Evolutionary conservation across 1,284 basidiomycete species (phyloP), one percentile per base, ranked within the genome.

Genomic region (Trichosporon ovoides): DNA sequence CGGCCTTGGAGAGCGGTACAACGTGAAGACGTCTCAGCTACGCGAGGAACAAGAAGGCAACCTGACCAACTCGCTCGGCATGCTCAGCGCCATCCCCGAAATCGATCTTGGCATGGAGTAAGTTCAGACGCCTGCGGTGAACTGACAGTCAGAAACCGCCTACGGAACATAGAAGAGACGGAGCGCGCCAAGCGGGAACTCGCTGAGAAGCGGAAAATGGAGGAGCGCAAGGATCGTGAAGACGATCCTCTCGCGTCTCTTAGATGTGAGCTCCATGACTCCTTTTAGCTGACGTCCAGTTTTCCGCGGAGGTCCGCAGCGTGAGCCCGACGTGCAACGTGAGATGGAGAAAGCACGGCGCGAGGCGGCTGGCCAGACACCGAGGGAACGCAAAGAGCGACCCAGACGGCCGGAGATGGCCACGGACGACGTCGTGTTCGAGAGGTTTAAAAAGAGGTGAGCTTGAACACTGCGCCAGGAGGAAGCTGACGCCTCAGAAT

Each of bases 71-170:
- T 92, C 88, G 68, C 73, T 94, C 70, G 85, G 90, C 4, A 98
- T 98, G 95, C 81, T 98, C 57, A 95, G 91, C 13, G 91, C 90
- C 33, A 93, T 98, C 65, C 94, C 94, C 0, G 95, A 98, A 72
- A 90, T 98, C 5, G 95, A 98, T 75, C 80, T 98, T 5, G 95
- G 95, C 56, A 97, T 98, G 87, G 93, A 98, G 92, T 95, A 69
- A 68, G 89, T 84, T 31, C n/a, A n/a, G n/a, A 13, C 3, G 37
- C n/a, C 18, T 7, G 37, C n/a, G 28, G 52, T 18, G 1, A 24
- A 11, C 50, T 62, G 28, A 63, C 54, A 22, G 2, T 7, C 61
- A 96, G 93, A 64, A 82, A 87, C 14, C 87, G 94, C 19, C 78
- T 98, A 58, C 87, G 88, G 75, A 98, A 97, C 72, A 98, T 98